These are phyloP conservation scores for Ceratobasidium sp. DNA, from an alignment of 1,284 basidiomycete species.

Conservation along the genomic window DNA sequence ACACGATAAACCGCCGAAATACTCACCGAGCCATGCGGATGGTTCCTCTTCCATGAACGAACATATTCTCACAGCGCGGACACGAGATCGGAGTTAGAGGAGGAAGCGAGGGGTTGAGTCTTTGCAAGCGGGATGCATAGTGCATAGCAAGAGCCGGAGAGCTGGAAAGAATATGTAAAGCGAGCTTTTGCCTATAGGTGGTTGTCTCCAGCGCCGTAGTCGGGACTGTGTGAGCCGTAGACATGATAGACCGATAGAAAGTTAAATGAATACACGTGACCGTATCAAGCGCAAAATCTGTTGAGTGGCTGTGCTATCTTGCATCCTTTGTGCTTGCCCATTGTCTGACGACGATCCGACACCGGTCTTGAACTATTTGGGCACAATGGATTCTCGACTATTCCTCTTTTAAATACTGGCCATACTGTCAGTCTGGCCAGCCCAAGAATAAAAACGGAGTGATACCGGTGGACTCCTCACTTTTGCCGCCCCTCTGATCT, in stretches of 20 bases:
- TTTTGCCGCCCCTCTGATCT: slow-evolving; percentile 14
- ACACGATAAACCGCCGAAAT: slow-evolving; percentile 21
- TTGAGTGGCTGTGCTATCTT: background rate
- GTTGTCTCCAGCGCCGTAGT: slow-evolving; percentile 22
- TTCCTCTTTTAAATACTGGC: slow-evolving; percentile 12
- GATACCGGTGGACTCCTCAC: background rate
- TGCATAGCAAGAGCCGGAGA: slow-evolving; percentile 7
- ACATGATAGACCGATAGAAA: slow-evolving; percentile 5
- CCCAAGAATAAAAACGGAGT: slow-evolving; percentile 19
- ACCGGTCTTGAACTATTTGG: slow-evolving; percentile 38
- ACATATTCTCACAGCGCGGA: slow-evolving; percentile 33
- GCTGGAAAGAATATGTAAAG: slow-evolving; percentile 24
- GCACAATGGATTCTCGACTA: slow-evolving; percentile 42
- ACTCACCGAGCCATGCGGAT: slow-evolving; percentile 42
- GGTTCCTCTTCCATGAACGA: slow-evolving; percentile 25
- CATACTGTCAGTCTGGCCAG: background rate
- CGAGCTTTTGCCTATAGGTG: slow-evolving; percentile 31
- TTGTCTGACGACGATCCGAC: slow-evolving; percentile 44
- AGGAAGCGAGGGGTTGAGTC: slow-evolving; percentile 32
- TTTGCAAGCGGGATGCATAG: slow-evolving; percentile 24
- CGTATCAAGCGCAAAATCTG: slow-evolving; percentile 1
- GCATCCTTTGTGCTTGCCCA: slow-evolving; percentile 33
- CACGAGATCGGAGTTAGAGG: slow-evolving; percentile 43
- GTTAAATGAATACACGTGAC: slow-evolving; percentile 14
- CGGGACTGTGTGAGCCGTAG: background rate